Conservation (phyloP, 306 rosid genomes). For the Cucumis sativus region Cucumber_9930_V3 NC_026657.2:3561501-3562000, state of each 20-base stretch:
- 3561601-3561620: conserved; percentile 97
- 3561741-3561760: conserved; percentile 99
- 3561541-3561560: neutral
- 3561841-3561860: conserved; percentile 90
- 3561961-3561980: conserved; percentile 94
- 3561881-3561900: conserved; percentile 96
- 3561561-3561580: conserved; percentile 38
- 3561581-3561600: conserved; percentile 97
- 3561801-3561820: conserved; percentile 91
- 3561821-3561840: conserved; percentile 95
- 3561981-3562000: conserved; percentile 89
- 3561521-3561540: neutral
- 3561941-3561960: conserved; percentile 92
- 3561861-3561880: conserved; percentile 72
- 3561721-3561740: conserved; percentile 99
- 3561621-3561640: conserved; percentile 92
- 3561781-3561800: conserved; percentile 80
- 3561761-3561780: conserved; percentile 97
- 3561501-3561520: neutral
- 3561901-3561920: conserved; percentile 91
- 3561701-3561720: conserved; percentile 93
- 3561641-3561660: conserved; percentile 97
- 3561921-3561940: conserved; percentile 92
- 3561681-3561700: conserved; percentile 90
- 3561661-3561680: conserved; percentile 94